Conservation (phyloP, 805 yeast genomes). For the Debaryomyces tyrocola region DNA sequence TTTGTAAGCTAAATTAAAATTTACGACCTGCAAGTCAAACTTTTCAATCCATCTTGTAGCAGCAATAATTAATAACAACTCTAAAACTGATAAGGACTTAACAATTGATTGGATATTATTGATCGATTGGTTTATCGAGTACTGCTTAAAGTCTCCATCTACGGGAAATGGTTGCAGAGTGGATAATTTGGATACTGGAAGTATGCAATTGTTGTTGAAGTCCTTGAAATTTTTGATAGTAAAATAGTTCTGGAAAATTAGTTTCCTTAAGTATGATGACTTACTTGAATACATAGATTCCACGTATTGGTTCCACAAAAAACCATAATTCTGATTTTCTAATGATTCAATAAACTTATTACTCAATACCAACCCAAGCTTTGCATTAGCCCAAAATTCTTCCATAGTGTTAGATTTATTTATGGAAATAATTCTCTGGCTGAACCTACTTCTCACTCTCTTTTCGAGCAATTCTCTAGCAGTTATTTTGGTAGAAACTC, state of each 20-base stretch:
- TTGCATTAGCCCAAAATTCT: conserved; percentile 51
- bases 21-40: conserved; percentile 57
- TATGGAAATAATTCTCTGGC: conserved; percentile 70
- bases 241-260: conserved; percentile 44
- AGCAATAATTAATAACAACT: conserved; percentile 66
- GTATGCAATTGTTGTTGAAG: conserved; percentile 43
- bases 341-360: conserved; percentile 15
- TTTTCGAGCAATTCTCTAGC: conserved; percentile 84
- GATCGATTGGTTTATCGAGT: conserved; percentile 18
- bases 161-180: conserved; percentile 21
- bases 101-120: conserved; percentile 28
- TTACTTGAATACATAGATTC: conserved; percentile 25
- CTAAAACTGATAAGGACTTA: conserved; percentile 60
- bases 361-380: conserved; percentile 34
- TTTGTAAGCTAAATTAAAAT: conserved; percentile 72
- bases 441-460: conserved; percentile 85
- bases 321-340: conserved; percentile 18
- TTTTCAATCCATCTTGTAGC: conserved; percentile 72
- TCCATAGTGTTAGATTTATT: conserved; percentile 50
- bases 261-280: conserved; percentile 13
- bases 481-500: conserved; percentile 72
- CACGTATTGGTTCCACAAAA: conserved; percentile 48
- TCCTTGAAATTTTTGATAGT: conserved; percentile 59
- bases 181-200: conserved; percentile 38
- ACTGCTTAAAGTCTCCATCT: conserved; percentile 22